A percentile compares a stretch with the other conserved stretches of the same genome.
Evolutionary conservation across 73 alveolate genomes (phyloP).

Genomic region (Effrenium voratum): DNA sequence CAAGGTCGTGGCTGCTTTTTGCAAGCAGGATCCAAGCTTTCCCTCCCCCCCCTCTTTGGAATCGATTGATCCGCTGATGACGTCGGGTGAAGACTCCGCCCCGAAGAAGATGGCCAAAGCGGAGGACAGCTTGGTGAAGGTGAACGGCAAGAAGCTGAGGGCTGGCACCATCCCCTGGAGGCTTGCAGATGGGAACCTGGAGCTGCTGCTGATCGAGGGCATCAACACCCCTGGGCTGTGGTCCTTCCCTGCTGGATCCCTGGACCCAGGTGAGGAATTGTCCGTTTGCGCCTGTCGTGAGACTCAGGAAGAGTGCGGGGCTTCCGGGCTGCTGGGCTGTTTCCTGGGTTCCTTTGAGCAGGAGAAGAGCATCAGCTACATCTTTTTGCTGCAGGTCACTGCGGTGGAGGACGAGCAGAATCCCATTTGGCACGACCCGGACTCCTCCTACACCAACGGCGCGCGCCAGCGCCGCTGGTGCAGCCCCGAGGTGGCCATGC

Average conservation of each 20-base stretch:
- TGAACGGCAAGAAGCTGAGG: conserved; percentile 65
- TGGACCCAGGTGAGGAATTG: conserved; percentile 89
- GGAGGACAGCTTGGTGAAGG: conserved; percentile 28
- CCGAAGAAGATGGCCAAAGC: conserved; percentile 32
- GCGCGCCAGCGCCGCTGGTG: conserved; percentile 59
- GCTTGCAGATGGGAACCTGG: background rate
- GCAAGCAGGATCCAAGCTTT: too few relatives aligned
- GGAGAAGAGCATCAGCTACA: conserved; percentile 56
- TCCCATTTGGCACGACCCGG: conserved; percentile 65
- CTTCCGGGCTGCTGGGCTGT: conserved; percentile 45
- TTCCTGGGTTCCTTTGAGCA: conserved; percentile 48
- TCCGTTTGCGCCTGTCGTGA: conserved; percentile 56
- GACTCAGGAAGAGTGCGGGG: conserved; percentile 79
- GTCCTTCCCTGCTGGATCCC: conserved; percentile 84
- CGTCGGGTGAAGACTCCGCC: background rate
- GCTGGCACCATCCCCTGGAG: conserved; percentile 86
- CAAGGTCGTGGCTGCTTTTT: too few relatives aligned
- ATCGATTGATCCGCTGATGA: conserved; percentile 1
- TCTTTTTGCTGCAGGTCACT: conserved; percentile 30
- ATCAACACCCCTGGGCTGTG: conserved; percentile 60
- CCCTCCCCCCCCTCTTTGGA: too few relatives aligned
- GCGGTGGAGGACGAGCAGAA: conserved; percentile 20
- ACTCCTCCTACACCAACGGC: conserved; percentile 52
- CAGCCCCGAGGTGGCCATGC: background rate
- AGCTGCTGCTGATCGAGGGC: conserved; percentile 64